Evolutionary conservation across 2,329 filamentous ascomycete species (phyloP).

Genomic region (Curvularia eragrostidis): DNA sequence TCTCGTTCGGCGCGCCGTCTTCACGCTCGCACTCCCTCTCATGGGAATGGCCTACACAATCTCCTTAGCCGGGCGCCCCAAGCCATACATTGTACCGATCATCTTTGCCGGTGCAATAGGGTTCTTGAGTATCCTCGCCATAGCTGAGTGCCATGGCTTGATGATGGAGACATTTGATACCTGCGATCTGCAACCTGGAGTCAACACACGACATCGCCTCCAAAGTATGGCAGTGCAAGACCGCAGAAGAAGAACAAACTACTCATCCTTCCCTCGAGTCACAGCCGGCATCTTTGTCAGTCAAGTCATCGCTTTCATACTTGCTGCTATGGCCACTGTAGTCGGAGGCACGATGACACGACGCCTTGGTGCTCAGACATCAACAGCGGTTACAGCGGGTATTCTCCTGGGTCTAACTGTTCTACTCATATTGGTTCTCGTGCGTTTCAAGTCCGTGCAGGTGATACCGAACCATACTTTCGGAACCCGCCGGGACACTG

Average conservation of each 20-base stretch:
- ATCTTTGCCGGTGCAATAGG: conserved; percentile 71
- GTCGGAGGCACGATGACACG: conserved; percentile 72
- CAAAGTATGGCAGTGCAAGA: conserved; percentile 54
- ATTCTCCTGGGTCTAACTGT: conserved; percentile 71
- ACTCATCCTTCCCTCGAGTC: conserved; percentile 77
- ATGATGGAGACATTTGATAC: conserved; percentile 84
- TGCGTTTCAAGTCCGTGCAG: conserved; percentile 70
- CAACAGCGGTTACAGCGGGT: conserved; percentile 72
- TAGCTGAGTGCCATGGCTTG: conserved; percentile 76
- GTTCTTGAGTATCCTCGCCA: conserved; percentile 74
- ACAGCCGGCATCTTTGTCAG: conserved; percentile 73
- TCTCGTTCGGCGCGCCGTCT: conserved; percentile 70
- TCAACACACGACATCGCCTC: conserved; percentile 61
- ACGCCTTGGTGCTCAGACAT: conserved; percentile 69
- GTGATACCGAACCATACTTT: conserved; percentile 69
- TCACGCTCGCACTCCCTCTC: conserved; percentile 71
- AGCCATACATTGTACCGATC: conserved; percentile 67
- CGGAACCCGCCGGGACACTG: conserved; percentile 45
- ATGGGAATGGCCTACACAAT: conserved; percentile 72
- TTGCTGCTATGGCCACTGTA: conserved; percentile 72
- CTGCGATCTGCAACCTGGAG: conserved; percentile 77
- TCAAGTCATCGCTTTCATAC: conserved; percentile 72
- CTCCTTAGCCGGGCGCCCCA: conserved; percentile 66
- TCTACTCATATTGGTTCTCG: conserved; percentile 66
- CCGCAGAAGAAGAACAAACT: conserved; percentile 66